These are phyloP conservation scores for Flaveria trinervia DNA, from an alignment of 129 eudicot species.

Conservation along the genomic window DNA sequence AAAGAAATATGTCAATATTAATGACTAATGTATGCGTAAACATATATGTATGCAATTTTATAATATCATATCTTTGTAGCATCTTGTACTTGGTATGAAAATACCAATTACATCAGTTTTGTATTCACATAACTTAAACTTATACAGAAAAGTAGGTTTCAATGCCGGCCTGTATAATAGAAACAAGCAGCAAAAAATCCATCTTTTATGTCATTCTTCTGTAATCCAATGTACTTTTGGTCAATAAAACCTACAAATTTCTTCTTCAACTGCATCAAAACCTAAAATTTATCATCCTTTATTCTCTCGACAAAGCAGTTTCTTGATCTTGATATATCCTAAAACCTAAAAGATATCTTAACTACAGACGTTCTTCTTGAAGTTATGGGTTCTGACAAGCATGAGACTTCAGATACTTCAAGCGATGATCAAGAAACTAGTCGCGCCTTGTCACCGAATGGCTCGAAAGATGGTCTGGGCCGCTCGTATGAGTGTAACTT, in stretches of 20 bases:
- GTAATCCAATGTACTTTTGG: constrained; percentile 22
- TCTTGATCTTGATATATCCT: constrained; percentile 28
- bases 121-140: constrained; percentile 8
- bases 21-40: not conserved
- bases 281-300: constrained; percentile 28
- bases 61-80: constrained; percentile 7
- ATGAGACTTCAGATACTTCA: constrained; percentile 40
- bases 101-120: constrained; percentile 32
- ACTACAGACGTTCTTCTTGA: not conserved
- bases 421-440: constrained; percentile 49
- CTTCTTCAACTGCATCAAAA: constrained; percentile 31
- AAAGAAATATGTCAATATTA: too few relatives aligned
- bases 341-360: constrained; percentile 4
- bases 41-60: not conserved
- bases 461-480: constrained; percentile 35
- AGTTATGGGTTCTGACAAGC: constrained; percentile 42
- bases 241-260: constrained; percentile 34
- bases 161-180: constrained; percentile 32
- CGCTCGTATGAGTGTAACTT: constrained; percentile 65
- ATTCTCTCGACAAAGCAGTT: constrained; percentile 10
- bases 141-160: constrained; percentile 18
- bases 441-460: constrained; percentile 31
- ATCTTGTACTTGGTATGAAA: constrained; percentile 15
- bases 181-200: constrained; percentile 29
- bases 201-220: constrained; percentile 24